Conservation (phyloP, 2,329 filamentous ascomycete species). For the Aspergillus neoniger region DNA sequence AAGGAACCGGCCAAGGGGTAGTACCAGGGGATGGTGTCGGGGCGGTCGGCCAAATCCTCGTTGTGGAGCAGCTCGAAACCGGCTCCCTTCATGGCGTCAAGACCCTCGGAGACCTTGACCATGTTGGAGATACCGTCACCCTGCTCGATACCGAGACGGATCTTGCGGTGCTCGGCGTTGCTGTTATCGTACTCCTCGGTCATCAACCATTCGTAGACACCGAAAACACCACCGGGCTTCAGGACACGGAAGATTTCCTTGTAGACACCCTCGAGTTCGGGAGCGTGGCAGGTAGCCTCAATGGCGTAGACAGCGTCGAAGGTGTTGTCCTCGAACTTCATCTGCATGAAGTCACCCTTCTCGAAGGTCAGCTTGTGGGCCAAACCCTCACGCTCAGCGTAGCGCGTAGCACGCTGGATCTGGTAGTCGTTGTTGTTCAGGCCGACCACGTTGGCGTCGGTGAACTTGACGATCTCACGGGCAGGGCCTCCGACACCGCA, state of each 20-base stretch:
- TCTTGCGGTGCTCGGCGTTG: constrained; percentile 81
- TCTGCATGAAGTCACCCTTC: constrained; percentile 99
- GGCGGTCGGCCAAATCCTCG: constrained; percentile 80
- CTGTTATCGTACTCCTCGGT: constrained; percentile 91
- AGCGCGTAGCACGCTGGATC: constrained; percentile 86
- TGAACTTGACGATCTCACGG: constrained; percentile 94
- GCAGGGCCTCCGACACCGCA: constrained; percentile 96
- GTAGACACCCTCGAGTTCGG: constrained; percentile 87
- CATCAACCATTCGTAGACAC: constrained; percentile 99
- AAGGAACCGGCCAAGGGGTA: constrained; percentile 86
- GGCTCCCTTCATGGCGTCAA: constrained; percentile 80
- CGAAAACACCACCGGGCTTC: constrained; percentile 93
- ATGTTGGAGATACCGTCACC: constrained; percentile 98
- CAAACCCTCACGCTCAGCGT: constrained; percentile 79
- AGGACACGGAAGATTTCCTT: constrained; percentile 91
- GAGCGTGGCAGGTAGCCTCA: constrained; percentile 94
- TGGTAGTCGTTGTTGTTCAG: constrained; percentile 99
- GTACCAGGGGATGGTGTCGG: constrained; percentile 84
- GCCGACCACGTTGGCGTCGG: constrained; percentile 82
- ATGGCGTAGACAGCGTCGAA: constrained; percentile 98
- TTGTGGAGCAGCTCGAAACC: constrained; percentile 82
- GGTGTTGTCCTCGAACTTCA: constrained; percentile 86
- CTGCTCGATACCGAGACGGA: constrained; percentile 91
- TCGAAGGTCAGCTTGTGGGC: constrained; percentile 78
- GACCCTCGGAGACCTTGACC: constrained; percentile 79